Evolutionary conservation across 2,329 filamentous ascomycete genomes (phyloP), one percentile per base, ranked within the genome.

Genomic region (Cryphonectria nitschkei): DNA sequence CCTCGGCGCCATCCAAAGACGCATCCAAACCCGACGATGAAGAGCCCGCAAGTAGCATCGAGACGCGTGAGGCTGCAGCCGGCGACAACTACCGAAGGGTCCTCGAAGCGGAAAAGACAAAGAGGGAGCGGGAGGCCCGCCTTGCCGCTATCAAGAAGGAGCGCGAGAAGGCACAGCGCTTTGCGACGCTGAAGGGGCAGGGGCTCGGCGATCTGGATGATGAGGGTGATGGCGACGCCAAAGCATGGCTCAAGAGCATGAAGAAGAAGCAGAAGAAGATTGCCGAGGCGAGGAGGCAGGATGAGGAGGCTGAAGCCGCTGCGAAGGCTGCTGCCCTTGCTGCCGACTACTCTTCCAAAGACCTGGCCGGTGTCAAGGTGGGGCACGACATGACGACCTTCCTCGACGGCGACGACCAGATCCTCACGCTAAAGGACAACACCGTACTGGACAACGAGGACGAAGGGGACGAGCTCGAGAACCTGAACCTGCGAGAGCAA

Each of bases 211-310:
- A 98, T 50, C 84, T 83, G 0, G 91, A 90, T 61, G 89, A 88
- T 2, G 88, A 84, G 7, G 88, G 83, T 3, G 90, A 91, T 16
- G 75, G 92, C 37, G 93, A 97, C 79, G 93, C 95, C 19, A 93
- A 93, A 79, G 86, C 92, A 1, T 99, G 96, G 96, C 81, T 99
- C 72, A 89, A 92, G 75, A 91, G 91, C 72, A 92, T 95, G 80
- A 98, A 97, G 86, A 98, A 97, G 84, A 88, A 95, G 67, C 94
- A 97, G 80, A 97, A 94, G 86, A 93, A 95, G 82, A 95, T 98
- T 54, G 92, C 91, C 62, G 91, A 93, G 76, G 90, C 91, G 41
- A 88, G 92, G 75, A 89, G 89, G 78, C 78, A 85, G 68, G 93
- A 94, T 72, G 89, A 93, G 77, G 94, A 98, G 79, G 83, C 94